Percentiles rank a stretch among this genome's conserved stretches.
These are phyloP conservation scores for Globisporangium nodosum DNA, from an alignment of 352 stramenopile species.

Conservation along the genomic window DNA sequence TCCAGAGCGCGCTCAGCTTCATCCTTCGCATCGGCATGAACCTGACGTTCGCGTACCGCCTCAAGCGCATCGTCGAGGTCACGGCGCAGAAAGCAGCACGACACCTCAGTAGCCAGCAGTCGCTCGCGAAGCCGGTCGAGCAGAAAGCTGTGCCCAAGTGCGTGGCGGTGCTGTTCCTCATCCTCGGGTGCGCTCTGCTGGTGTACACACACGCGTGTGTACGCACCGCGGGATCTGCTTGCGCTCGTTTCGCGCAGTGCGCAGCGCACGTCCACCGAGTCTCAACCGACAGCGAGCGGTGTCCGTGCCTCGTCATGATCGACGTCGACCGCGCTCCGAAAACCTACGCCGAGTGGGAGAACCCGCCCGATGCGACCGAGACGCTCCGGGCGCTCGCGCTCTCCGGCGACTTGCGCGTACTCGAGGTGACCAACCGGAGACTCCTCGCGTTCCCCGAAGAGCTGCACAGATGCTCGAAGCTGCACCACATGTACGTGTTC, in stretches of 20 bases:
- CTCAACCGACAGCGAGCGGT: constrained; percentile 2
- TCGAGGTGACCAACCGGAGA: constrained; percentile 27
- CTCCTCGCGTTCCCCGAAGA: constrained; percentile 16
- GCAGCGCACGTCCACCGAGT: constrained; percentile 19
- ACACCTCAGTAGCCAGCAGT: not conserved
- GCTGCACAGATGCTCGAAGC: constrained; percentile 18
- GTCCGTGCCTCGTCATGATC: constrained; percentile 27
- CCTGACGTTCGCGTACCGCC: constrained; percentile 27
- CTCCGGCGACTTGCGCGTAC: constrained; percentile 24
- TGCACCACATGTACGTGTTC: constrained; percentile 31
- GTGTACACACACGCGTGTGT: constrained; percentile 7
- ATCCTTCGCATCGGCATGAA: constrained; percentile 29
- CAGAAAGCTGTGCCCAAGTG: constrained; percentile 10
- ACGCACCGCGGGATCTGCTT: constrained; percentile 6
- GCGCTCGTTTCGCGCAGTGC: constrained; percentile 16
- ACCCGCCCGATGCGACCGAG: constrained; percentile 21
- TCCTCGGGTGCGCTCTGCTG: constrained; percentile 8
- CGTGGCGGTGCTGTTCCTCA: constrained; percentile 8
- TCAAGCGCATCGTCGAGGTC: constrained; percentile 24
- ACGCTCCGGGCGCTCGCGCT: constrained; percentile 10
- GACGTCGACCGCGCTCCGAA: constrained; percentile 24
- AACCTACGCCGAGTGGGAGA: constrained; percentile 26
- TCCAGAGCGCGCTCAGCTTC: constrained; percentile 17
- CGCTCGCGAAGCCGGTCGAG: not conserved
- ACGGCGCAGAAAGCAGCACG: not conserved